These are phyloP conservation scores for Globisporangium iwayamae DNA, from an alignment of 352 stramenopile species.

Conservation along the genomic window DNA sequence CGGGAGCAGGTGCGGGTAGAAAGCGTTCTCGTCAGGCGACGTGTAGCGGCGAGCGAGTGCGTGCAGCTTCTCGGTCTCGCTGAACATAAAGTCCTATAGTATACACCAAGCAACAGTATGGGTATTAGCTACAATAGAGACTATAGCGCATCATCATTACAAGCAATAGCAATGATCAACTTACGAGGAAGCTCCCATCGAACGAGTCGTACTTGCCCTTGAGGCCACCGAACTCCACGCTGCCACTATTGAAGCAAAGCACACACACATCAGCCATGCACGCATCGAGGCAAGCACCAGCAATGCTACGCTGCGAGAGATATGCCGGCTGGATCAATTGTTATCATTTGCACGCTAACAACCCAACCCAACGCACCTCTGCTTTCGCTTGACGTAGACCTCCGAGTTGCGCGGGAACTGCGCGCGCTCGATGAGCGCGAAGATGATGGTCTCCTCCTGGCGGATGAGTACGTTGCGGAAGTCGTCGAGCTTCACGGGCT, in stretches of 20 bases:
- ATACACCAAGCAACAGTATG: neutral
- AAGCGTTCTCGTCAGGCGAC: slow-evolving; percentile 97
- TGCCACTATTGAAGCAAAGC: slow-evolving; percentile 33
- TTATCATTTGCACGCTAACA: neutral
- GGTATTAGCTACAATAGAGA: neutral
- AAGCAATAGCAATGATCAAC: neutral
- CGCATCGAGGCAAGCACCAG: neutral
- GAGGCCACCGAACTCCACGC: slow-evolving; percentile 67
- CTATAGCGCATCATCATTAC: neutral
- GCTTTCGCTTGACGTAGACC: slow-evolving; percentile 92
- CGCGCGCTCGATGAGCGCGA: slow-evolving; percentile 97
- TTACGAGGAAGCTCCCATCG: slow-evolving; percentile 72
- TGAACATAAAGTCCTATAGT: slow-evolving; percentile 95
- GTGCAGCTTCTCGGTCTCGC: slow-evolving; percentile 95
- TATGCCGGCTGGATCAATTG: neutral
- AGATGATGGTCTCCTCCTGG: slow-evolving; percentile 99
- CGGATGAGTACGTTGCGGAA: slow-evolving; percentile 88
- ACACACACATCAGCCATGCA: neutral
- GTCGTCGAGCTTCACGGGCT: slow-evolving; percentile 81
- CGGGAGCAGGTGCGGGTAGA: slow-evolving; percentile 93
- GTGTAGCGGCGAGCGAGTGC: slow-evolving; percentile 95
- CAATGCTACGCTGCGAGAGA: neutral
- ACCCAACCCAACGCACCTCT: slow-evolving; percentile 32
- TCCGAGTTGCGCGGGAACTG: slow-evolving; percentile 95
- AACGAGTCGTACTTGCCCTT: slow-evolving; percentile 86